A percentile compares a stretch with the other conserved stretches of the same genome.
phyloP scores from a whole-genome alignment of 306 rosid genomes.

The Corylus americana region DNA sequence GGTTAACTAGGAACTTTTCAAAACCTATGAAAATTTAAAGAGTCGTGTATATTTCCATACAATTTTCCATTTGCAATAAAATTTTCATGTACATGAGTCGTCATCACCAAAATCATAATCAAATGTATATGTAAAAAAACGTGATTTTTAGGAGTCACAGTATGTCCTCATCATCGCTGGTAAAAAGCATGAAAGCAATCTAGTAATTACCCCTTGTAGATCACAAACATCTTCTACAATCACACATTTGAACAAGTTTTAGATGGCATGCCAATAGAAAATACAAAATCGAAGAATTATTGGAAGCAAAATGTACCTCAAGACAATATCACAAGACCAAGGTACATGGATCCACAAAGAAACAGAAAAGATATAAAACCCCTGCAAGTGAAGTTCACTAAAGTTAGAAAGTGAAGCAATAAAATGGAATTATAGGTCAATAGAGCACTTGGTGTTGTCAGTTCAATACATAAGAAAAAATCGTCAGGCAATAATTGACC shows the following conservation, averaged over 20 bases:
- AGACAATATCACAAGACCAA: constrained; percentile 61
- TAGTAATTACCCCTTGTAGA: background rate
- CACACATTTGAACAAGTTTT: background rate
- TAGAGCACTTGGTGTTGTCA: background rate
- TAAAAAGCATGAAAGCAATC: background rate
- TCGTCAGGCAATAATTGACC: background rate
- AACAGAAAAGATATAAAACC: constrained; percentile 55
- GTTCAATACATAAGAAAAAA: background rate
- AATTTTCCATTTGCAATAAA: background rate
- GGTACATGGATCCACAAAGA: constrained; percentile 63
- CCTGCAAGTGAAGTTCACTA: constrained; percentile 37
- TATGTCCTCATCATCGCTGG: background rate
- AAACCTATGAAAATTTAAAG: background rate
- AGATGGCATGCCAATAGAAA: background rate
- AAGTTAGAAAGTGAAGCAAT: constrained; percentile 5
- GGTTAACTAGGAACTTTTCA: background rate
- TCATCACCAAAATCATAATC: background rate
- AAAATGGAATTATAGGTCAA: background rate
- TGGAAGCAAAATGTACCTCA: constrained; percentile 31
- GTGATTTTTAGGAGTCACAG: background rate
- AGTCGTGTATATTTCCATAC: background rate
- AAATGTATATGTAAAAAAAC: background rate
- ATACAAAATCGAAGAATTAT: background rate
- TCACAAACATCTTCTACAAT: background rate
- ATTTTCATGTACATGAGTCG: background rate